These are phyloP conservation scores for Xanthoparmelia taractica DNA, from an alignment of 495 filamentous ascomycete genomes.

Conservation along the genomic window DNA sequence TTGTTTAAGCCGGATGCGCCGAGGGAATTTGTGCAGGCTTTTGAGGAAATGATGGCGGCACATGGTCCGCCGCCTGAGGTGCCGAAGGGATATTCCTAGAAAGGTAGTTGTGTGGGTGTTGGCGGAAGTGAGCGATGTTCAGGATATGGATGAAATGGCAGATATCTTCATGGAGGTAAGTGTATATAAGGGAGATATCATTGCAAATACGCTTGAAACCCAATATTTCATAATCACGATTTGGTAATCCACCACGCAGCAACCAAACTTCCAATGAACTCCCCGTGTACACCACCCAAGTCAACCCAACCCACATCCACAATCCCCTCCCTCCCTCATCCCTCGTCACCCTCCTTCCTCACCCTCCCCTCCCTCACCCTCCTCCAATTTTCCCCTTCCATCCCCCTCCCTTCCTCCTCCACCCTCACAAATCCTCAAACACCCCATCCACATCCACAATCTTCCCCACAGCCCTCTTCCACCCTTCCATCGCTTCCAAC, in stretches of 20 bases:
- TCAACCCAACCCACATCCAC: no score
- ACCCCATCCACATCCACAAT: constrained; percentile 52
- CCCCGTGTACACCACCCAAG: no score
- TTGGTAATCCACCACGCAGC: no score
- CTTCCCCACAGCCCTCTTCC: constrained; percentile 51
- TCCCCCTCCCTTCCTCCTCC: not conserved
- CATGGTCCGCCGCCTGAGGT: constrained; percentile 5
- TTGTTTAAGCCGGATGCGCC: constrained; percentile 5
- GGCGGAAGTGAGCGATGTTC: not conserved
- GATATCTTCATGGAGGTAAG: not conserved
- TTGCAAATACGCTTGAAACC: no score
- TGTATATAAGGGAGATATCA: no score
- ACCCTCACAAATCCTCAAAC: constrained; percentile 7
- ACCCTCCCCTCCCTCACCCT: not conserved
- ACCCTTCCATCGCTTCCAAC: constrained; percentile 55
- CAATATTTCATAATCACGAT: no score
- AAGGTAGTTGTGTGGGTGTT: not conserved
- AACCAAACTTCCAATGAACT: no score
- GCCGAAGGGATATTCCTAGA: not conserved
- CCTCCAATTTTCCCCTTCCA: not conserved
- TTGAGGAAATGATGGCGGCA: constrained; percentile 13
- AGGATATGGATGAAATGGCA: not conserved
- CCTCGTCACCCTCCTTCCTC: not conserved
- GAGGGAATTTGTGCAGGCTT: constrained; percentile 4
- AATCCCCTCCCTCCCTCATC: no score